Conservation (phyloP, 1,284 basidiomycete species). For the Thecaphora frezii region DNA sequence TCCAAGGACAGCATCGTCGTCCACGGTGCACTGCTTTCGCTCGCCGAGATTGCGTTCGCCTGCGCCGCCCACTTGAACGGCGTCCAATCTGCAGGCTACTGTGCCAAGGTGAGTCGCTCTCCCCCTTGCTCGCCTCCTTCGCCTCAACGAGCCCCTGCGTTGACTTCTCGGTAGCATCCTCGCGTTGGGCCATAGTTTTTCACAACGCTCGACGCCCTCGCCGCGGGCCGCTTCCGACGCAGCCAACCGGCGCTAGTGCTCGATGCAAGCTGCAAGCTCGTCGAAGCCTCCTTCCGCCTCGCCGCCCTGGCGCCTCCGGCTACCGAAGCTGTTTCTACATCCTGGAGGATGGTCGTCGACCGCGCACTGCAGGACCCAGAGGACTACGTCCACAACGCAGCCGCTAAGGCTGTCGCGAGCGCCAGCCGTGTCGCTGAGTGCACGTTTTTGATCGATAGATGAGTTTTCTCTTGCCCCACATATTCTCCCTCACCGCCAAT, state of each 20-base stretch:
- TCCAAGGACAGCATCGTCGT: constrained; percentile 73
- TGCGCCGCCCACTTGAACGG: constrained; percentile 39
- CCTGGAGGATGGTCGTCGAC: constrained; percentile 65
- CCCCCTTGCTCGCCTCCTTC: no score
- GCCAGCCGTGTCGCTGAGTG: constrained; percentile 73
- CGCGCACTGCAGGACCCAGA: constrained; percentile 72
- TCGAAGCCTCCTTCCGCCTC: background rate
- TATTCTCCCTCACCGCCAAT: no score
- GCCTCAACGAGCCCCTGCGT: no score
- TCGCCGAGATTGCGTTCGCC: constrained; percentile 70
- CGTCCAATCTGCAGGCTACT: no score
- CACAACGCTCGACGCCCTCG: background rate
- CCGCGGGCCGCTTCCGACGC: background rate
- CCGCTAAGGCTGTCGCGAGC: constrained; percentile 68
- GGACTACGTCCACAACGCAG: constrained; percentile 71
- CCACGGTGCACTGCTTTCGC: constrained; percentile 77
- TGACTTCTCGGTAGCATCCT: no score
- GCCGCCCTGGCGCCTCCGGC: no score
- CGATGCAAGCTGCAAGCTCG: background rate
- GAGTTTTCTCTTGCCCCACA: no score
- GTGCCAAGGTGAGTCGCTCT: no score
- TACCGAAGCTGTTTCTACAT: background rate
- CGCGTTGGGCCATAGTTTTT: background rate
- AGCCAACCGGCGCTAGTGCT: background rate
- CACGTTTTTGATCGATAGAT: constrained; percentile 64